A percentile compares a stretch with the other conserved stretches of the same genome.
Evolutionary conservation across 768 basidiomycete genomes (phyloP).

Genomic region (Russula griseocarnosa): DNA sequence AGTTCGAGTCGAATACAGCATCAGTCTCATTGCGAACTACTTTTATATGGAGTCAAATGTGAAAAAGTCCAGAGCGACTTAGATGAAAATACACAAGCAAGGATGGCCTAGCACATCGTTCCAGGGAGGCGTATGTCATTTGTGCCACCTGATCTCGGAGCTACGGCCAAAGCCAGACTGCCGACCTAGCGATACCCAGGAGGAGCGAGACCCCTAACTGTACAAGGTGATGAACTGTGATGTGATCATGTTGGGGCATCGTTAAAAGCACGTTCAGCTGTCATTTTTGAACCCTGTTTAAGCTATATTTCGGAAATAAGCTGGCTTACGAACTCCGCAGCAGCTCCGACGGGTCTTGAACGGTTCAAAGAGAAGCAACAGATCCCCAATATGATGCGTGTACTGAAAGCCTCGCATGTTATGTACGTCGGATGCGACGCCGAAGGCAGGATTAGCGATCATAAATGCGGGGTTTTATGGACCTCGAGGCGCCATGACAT

Average conservation of each 20-base stretch:
- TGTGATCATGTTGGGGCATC: conserved; percentile 13
- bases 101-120: conserved; percentile 13
- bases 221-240: conserved; percentile 12
- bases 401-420: conserved; percentile 21
- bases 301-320: conserved; percentile 17
- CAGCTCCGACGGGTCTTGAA: conserved; percentile 3
- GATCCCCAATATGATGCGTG: conserved; percentile 11
- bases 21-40: conserved; percentile 1
- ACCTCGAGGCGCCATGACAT: conserved; percentile 23
- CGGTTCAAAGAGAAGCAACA: conserved; percentile 20
- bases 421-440: conserved; percentile 18
- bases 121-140: conserved; percentile 13
- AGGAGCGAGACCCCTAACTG: conserved; percentile 24
- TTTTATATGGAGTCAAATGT: conserved; percentile 16
- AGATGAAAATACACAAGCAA: conserved; percentile 8
- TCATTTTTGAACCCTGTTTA: conserved; percentile 9
- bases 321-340: conserved; percentile 16
- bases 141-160: conserved; percentile 13
- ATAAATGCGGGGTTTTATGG: conserved; percentile 20
- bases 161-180: conserved; percentile 4
- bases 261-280: conserved; percentile 11
- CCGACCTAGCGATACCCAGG: conserved; percentile 14
- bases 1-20: neutral
- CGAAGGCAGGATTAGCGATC: conserved; percentile 27
- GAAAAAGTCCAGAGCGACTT: neutral